Base-by-base conservation (phyloP, 179 eudicot genomes). In the Silene noctiflora region DNA sequence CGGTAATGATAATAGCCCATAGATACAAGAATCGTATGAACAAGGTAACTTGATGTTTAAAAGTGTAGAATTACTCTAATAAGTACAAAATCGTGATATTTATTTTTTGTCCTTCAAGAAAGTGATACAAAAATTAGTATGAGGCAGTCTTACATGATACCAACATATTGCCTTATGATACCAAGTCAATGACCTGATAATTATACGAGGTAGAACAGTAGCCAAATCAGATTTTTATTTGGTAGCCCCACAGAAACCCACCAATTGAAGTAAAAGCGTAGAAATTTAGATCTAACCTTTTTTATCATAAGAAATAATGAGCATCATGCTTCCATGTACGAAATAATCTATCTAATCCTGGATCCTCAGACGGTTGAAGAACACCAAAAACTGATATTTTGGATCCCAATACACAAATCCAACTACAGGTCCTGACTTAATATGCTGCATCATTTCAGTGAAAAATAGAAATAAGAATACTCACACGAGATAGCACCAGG, bases 381-480 rank as follows among this genome's bases (percentile, higher is more conserved):
- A 95, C 82, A 91, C 97, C 88, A 95, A 81, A 81, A 91, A 91
- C 75, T 91, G 95, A 73, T 81, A 86, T 77, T 90, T 91, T 16
- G 98, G 98, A 58, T 89, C 97, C 99, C 97, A 95, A 77, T 90
- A 93, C 33, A 95, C 91, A 83, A 95, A 95, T 69, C 98, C 98
- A 79, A 95, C 91, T 59, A 93, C 93, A 69, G 97, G 99, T 10
- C 96, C 94, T 48, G 92, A 91, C 85, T 87, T 82, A 48, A 90
- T 82, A 80, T 89, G 85, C 99, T 96, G 97, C 85, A 87, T 33
- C 81, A 70, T 69, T 64, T 53, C 69, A 84, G 73, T 19, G 11
- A 31, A 56, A 44, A 56, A 20, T 35, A 42, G 31, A 11, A 4
- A 31, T n/a, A 1, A 55, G 21, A 48, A 33, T 4, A 27, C 33